phyloP scores from a whole-genome alignment of 768 basidiomycete genomes.

The Grammothele lineata region DNA sequence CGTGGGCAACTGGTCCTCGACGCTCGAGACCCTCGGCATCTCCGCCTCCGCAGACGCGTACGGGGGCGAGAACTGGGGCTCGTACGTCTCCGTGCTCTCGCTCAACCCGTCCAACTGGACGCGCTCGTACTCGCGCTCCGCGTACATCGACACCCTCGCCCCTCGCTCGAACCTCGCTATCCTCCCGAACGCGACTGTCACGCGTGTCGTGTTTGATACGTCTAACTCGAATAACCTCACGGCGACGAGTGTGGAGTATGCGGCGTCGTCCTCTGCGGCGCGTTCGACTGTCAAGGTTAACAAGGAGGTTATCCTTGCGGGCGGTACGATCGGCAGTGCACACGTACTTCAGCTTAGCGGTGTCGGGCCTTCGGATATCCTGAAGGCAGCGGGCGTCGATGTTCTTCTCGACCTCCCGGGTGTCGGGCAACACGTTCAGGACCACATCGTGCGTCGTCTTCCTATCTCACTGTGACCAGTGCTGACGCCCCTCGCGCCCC shows the following conservation, averaged over 20 bases:
- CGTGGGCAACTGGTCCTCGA: conserved; percentile 53
- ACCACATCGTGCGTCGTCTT: conserved; percentile 37
- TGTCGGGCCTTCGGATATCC: conserved; percentile 51
- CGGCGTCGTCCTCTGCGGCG: conserved; percentile 27
- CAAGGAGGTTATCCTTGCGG: conserved; percentile 53
- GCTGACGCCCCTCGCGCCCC: neutral
- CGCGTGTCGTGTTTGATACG: conserved; percentile 42
- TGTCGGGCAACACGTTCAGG: conserved; percentile 58
- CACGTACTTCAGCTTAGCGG: conserved; percentile 55
- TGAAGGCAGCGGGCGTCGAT: conserved; percentile 41
- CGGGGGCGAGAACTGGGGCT: conserved; percentile 45
- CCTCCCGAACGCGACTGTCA: conserved; percentile 55
- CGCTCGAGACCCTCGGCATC: conserved; percentile 44
- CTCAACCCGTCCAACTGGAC: conserved; percentile 65
- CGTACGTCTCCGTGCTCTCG: conserved; percentile 50
- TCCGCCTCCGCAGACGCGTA: conserved; percentile 37
- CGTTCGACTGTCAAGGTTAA: conserved; percentile 46
- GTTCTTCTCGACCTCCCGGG: conserved; percentile 49
- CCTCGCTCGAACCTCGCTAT: conserved; percentile 62
- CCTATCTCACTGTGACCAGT: neutral
- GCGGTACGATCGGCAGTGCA: conserved; percentile 48
- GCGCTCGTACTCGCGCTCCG: conserved; percentile 59
- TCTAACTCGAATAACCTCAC: conserved; percentile 30
- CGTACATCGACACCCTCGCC: conserved; percentile 62
- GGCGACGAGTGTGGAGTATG: conserved; percentile 48